Evolutionary conservation across 2,329 filamentous ascomycete genomes (phyloP).

Genomic region (Fusarium sp.): DNA sequence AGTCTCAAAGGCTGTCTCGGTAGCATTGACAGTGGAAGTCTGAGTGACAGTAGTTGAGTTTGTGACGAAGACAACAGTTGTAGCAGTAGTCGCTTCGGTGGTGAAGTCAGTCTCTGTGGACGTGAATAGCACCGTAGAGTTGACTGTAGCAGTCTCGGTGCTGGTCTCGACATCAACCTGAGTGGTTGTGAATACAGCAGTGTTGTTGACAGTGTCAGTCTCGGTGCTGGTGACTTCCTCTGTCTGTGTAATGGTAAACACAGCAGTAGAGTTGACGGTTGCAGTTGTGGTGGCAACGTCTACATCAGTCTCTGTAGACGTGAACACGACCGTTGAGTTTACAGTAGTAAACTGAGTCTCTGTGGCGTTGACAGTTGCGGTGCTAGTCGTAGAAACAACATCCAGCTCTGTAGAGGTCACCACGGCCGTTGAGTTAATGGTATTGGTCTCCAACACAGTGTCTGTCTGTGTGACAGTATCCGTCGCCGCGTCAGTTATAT

Average conservation of each 20-base stretch:
- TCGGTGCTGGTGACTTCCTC: background rate
- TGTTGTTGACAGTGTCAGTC: background rate
- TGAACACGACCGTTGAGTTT: background rate
- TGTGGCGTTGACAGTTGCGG: background rate
- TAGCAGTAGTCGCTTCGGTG: background rate
- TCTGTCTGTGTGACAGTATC: background rate
- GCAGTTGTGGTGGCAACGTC: background rate
- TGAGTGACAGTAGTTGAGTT: background rate
- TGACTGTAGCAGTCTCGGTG: background rate
- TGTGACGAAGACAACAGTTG: background rate
- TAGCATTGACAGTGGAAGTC: background rate
- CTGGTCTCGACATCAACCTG: background rate
- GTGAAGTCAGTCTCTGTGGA: background rate
- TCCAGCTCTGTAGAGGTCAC: background rate
- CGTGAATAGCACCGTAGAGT: background rate
- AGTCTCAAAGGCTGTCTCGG: background rate
- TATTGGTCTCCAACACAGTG: background rate
- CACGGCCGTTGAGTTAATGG: background rate
- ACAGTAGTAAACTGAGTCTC: background rate
- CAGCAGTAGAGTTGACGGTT: background rate
- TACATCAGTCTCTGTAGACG: background rate
- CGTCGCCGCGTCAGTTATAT: background rate
- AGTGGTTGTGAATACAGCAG: background rate
- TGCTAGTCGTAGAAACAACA: background rate
- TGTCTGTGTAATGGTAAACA: background rate